Evolutionary conservation across 2,329 filamentous ascomycete genomes (phyloP).

Genomic region (Aspergillus sp.): DNA sequence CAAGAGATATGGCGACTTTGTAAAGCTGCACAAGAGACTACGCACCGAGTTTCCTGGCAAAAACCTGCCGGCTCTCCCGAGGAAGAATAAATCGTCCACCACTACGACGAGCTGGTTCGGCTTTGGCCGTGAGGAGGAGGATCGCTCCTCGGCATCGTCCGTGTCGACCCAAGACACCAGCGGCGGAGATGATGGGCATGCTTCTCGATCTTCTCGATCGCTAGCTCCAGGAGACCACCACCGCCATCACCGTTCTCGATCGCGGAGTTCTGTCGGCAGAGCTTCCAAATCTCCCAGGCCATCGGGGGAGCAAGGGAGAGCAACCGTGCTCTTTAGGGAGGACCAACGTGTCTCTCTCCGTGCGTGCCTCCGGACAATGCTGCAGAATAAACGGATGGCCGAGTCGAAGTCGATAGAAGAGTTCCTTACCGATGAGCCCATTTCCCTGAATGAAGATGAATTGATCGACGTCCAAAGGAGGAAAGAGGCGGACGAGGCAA

Average conservation of each 20-base stretch:
- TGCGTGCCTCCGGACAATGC: slow-evolving; percentile 76
- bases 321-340: slow-evolving; percentile 66
- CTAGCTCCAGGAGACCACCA: slow-evolving; percentile 19
- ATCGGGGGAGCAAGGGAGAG: slow-evolving; percentile 35
- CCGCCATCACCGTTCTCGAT: slow-evolving; percentile 18
- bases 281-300: slow-evolving; percentile 21
- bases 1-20: slow-evolving; percentile 82
- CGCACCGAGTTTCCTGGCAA: slow-evolving; percentile 84
- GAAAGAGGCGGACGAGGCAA: slow-evolving; percentile 74
- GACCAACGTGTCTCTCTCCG: slow-evolving; percentile 83
- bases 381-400: slow-evolving; percentile 77
- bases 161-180: slow-evolving; percentile 58
- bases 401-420: slow-evolving; percentile 73
- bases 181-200: slow-evolving; percentile 27
- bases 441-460: slow-evolving; percentile 72
- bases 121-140: slow-evolving; percentile 48
- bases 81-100: slow-evolving; percentile 80
- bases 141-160: slow-evolving; percentile 73
- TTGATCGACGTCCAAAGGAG: slow-evolving; percentile 68
- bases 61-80: slow-evolving; percentile 72
- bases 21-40: slow-evolving; percentile 65
- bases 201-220: slow-evolving; percentile 25
- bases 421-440: slow-evolving; percentile 66
- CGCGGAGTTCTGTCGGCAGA: slow-evolving; percentile 11
- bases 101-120: slow-evolving; percentile 48